phyloP scores from a whole-genome alignment of 352 stramenopile species.

The Globisporangium cystogenes region DNA sequence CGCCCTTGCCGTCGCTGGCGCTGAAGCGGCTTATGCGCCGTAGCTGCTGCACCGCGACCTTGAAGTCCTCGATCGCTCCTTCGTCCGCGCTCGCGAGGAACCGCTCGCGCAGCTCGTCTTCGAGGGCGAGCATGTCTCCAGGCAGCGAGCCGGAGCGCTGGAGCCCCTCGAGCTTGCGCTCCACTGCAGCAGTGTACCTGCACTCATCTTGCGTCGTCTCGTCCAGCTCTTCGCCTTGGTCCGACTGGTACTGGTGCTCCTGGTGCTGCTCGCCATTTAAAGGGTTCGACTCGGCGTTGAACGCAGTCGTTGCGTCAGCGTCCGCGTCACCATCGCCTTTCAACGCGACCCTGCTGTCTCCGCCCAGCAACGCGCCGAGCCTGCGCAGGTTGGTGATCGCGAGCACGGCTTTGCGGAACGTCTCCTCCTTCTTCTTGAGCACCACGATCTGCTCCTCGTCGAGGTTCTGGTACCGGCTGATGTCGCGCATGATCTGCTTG shows the following conservation, averaged over 20 bases:
- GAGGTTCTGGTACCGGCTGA: constrained; percentile 61
- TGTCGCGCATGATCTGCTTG: constrained; percentile 73
- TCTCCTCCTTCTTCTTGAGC: constrained; percentile 59
- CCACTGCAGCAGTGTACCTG: constrained; percentile 38
- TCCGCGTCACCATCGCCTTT: constrained; percentile 8
- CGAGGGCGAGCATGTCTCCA: constrained; percentile 39
- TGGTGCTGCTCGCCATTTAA: background rate
- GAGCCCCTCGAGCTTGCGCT: constrained; percentile 17
- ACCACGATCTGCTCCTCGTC: constrained; percentile 59
- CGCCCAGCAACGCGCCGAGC: constrained; percentile 19
- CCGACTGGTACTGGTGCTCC: background rate
- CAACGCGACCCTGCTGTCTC: constrained; percentile 1
- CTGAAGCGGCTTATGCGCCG: constrained; percentile 29
- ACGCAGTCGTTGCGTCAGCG: background rate
- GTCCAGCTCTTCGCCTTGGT: background rate
- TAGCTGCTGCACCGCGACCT: constrained; percentile 54
- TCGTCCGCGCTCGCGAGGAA: constrained; percentile 64
- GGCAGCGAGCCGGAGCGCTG: constrained; percentile 1
- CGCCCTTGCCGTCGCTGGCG: constrained; percentile 2
- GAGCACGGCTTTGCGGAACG: constrained; percentile 62
- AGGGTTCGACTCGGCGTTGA: background rate
- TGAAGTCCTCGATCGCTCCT: constrained; percentile 60
- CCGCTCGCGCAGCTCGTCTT: constrained; percentile 56
- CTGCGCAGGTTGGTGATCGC: constrained; percentile 48
- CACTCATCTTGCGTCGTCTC: constrained; percentile 5